Conservation (phyloP, 2,329 filamentous ascomycete genomes). For the Gnomoniopsis sp. region DNA sequence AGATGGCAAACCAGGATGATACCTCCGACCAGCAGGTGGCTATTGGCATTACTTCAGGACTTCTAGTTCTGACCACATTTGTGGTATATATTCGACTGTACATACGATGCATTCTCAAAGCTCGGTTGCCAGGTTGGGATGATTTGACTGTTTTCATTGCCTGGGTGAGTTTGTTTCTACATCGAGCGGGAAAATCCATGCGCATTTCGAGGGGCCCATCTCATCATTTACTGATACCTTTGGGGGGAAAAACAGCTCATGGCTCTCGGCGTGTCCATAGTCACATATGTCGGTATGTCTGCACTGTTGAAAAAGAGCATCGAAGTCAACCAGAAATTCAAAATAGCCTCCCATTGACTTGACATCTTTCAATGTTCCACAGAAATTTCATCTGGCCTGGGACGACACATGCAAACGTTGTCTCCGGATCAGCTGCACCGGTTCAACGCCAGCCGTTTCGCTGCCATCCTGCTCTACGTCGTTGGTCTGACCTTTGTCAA, state of each 20-base stretch:
- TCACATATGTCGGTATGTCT: conserved; percentile 8
- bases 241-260: too few relatives aligned
- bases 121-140: conserved; percentile 6
- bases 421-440: not conserved
- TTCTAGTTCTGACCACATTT: not conserved
- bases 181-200: too few relatives aligned
- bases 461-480: conserved; percentile 1
- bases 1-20: not conserved
- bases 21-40: conserved; percentile 2
- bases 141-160: conserved; percentile 6
- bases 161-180: conserved; percentile 3
- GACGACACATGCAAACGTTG: not conserved
- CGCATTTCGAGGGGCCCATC: too few relatives aligned
- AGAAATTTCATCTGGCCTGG: conserved; percentile 4
- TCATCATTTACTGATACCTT: too few relatives aligned
- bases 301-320: too few relatives aligned
- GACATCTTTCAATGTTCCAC: not conserved
- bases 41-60: conserved; percentile 1
- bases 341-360: too few relatives aligned
- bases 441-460: not conserved
- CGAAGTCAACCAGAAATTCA: too few relatives aligned
- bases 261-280: conserved; percentile 2
- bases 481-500: conserved; percentile 6
- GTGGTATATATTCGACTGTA: conserved; percentile 4
- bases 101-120: conserved; percentile 8